phyloP scores from a whole-genome alignment of 2,329 filamentous ascomycete genomes.

The Neopestalotiopsis clavispora region DNA sequence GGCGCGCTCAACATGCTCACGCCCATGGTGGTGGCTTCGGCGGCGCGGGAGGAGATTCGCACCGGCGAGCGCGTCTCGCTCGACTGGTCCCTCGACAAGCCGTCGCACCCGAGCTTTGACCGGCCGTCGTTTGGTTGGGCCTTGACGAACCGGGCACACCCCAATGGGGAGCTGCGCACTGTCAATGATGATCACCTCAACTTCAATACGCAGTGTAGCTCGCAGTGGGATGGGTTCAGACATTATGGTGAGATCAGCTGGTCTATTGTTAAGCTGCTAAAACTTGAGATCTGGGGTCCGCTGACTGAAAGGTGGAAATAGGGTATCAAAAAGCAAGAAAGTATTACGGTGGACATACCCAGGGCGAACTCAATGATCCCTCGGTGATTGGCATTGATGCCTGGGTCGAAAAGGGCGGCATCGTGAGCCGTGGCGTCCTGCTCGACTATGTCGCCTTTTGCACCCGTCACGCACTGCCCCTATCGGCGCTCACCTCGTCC shows the following conservation, averaged over 20 bases:
- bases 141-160: slow-evolving; percentile 17
- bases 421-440: slow-evolving; percentile 52
- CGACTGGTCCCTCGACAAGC: slow-evolving; percentile 44
- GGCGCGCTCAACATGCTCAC: slow-evolving; percentile 57
- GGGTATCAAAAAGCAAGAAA: slow-evolving; percentile 44
- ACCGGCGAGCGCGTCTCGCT: slow-evolving; percentile 41
- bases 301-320: slow-evolving; percentile 20
- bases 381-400: slow-evolving; percentile 48
- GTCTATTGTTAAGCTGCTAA: too few species aligned
- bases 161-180: not conserved
- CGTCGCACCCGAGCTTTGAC: slow-evolving; percentile 21
- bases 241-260: slow-evolving; percentile 32
- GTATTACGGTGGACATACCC: slow-evolving; percentile 47
- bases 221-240: slow-evolving; percentile 44
- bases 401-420: slow-evolving; percentile 42
- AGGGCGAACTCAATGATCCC: slow-evolving; percentile 40
- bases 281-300: too few species aligned
- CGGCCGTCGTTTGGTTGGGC: slow-evolving; percentile 20
- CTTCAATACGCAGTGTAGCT: slow-evolving; percentile 42
- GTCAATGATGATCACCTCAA: slow-evolving; percentile 40
- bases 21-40: slow-evolving; percentile 44
- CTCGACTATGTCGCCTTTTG: slow-evolving; percentile 41
- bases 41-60: slow-evolving; percentile 47
- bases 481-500: slow-evolving; percentile 21
- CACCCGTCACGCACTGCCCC: slow-evolving; percentile 14